Conservation (phyloP, 2,329 filamentous ascomycete genomes). For the Phyllosticta citrichinensis region DNA sequence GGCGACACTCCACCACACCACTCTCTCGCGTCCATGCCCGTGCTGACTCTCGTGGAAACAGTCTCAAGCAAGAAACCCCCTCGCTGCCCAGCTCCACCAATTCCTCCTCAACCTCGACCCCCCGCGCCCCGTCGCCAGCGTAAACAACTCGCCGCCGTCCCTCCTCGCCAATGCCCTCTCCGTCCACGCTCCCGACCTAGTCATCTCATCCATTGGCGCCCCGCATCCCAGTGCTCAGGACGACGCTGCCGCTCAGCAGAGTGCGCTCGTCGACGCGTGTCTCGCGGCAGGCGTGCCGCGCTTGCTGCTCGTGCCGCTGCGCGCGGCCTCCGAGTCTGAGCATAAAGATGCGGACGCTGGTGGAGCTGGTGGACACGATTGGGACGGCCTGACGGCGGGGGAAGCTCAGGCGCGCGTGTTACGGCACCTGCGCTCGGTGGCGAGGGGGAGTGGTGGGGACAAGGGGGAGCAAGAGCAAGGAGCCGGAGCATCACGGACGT, state of each 20-base stretch:
- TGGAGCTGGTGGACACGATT: constrained; percentile 21
- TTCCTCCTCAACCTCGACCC: constrained; percentile 12
- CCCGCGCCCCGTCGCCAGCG: constrained; percentile 15
- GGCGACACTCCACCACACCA: not conserved
- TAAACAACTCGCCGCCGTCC: constrained; percentile 18
- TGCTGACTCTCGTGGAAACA: constrained; percentile 15
- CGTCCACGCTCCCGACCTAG: constrained; percentile 11
- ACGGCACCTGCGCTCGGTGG: constrained; percentile 18
- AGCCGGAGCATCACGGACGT: not conserved
- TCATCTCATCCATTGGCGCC: constrained; percentile 16
- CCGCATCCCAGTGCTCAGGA: constrained; percentile 4
- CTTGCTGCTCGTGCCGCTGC: constrained; percentile 29
- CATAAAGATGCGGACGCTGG: constrained; percentile 29
- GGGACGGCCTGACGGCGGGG: constrained; percentile 23
- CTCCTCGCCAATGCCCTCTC: not conserved
- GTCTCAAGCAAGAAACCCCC: not conserved
- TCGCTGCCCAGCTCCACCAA: constrained; percentile 13
- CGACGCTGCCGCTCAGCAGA: constrained; percentile 14
- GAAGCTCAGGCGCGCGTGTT: constrained; percentile 21
- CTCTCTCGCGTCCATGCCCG: not conserved
- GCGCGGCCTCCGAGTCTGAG: constrained; percentile 23
- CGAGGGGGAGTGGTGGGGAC: not conserved
- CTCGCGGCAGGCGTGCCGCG: constrained; percentile 25
- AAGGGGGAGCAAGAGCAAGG: not conserved
- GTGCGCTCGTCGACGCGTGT: constrained; percentile 24